Base-by-base conservation (phyloP, 1,284 basidiomycete species). In the Irpex rosettiformis region DNA sequence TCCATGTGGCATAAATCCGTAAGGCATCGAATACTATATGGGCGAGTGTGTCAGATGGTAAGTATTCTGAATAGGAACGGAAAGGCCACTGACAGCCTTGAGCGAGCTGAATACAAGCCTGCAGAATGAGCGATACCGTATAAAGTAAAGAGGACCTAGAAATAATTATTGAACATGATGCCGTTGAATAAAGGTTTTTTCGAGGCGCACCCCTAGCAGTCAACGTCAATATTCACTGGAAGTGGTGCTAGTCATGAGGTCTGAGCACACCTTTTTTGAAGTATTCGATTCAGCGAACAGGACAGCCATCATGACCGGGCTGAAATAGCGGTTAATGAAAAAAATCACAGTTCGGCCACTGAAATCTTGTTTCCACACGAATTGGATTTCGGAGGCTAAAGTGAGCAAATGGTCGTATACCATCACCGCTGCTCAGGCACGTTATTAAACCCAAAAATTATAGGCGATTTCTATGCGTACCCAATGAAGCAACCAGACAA, bases 251-350 rank as follows among this genome's bases (percentile, higher is more conserved):
- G 10, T 6, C 51, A n/a, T 6, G 40, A 11, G 2, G 30, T 25
- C n/a, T n/a, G n/a, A n/a, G n/a, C n/a, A n/a, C n/a, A n/a, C n/a
- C n/a, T n/a, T n/a, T n/a, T n/a, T n/a, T n/a, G n/a, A n/a, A n/a
- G n/a, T n/a, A n/a, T n/a, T n/a, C n/a, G n/a, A n/a, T n/a, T n/a
- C n/a, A n/a, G n/a, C n/a, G n/a, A n/a, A n/a, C n/a, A n/a, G n/a
- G n/a, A n/a, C n/a, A n/a, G n/a, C n/a, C n/a, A 18, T 29, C 30
- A 37, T 25, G 13, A 47, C 13, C 16, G 29, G n/a, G 3, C 22
- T 21, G 3, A 51, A 33, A 27, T 66, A 66, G 3, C 65, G 65
- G 27, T 55, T 61, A 7, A 64, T 16, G 1, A 66, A 45, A 22
- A 55, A 66, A 0, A 66, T 45, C 6, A 57, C n/a, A 1, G 62